Base-by-base conservation (phyloP, 495 filamentous ascomycete species). In the Baudoinia panamericana region DNA sequence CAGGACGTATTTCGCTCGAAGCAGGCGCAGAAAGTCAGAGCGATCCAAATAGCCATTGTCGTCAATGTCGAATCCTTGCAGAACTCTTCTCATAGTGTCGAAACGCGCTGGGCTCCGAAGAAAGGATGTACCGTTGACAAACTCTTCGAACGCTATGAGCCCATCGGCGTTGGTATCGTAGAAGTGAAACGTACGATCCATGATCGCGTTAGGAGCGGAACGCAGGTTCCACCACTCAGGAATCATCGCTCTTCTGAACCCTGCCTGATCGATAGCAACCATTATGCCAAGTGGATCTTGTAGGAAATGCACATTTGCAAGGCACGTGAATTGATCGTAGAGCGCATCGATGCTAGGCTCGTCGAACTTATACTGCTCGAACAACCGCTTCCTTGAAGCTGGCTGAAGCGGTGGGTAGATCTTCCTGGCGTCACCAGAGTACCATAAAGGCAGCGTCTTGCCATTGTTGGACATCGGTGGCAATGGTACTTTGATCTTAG, bases 141-240 rank as follows among this genome's bases (percentile, higher is more conserved):
- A 96, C 51, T 96, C 92, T 37, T 82, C 73, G 50, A 96, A 95
- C n/a, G 84, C 82, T 51, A 99, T 93, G 8, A 92, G 62, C 7
- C 80, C 83, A 52, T 96, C 82, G 23, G 73, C 67, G 53, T 96
- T 84, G 28, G 76, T 81, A 53, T 96, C 92, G 58, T 93, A 99
- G 58, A 94, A 95, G 23, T 80, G 73, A 62, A 99, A 99, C 72
- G 93, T 82, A 41, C 90, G 80, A 62, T 96, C 87, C 52, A 93
- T 87, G 30, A 96, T 81, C 2, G 94, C 68, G 58, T 88, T 94
- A 11, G 81, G 78, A 22, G 78, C 69, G 43, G 73, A 70, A n/a
- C 81, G 76, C 15, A 29, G 25, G 6, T 12, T 2, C 48, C 48
- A 52, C 10, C 34, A 19, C 18, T 43, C 48, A 12, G 43, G 39